Base-by-base conservation (phyloP, 495 filamentous ascomycete genomes). In the Penicillium waksmanii region DNA sequence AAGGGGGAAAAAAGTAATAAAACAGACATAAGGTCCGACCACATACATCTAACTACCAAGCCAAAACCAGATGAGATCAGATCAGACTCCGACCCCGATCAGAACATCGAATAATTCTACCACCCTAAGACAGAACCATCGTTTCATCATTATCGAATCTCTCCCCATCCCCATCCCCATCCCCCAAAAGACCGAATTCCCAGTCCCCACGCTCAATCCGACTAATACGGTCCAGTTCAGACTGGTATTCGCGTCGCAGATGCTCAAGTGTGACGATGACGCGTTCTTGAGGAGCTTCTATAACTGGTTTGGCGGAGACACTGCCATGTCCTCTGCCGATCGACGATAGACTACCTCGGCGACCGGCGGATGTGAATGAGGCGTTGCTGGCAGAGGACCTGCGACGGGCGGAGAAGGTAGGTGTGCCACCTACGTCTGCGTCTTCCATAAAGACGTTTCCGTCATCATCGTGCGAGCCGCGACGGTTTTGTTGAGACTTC, bases 171-270 rank as follows among this genome's bases (percentile, higher is more conserved):
- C 64, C 64, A 19, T 73, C 77, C 31, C 66, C 71, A 21, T 73
- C 77, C 31, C 66, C 71, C 21, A 76, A 66, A 55, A 76, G 69
- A 17, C 79, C 80, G 67, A 89, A 85, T 55, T 85, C 82, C 79
- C 81, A 89, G 61, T 84, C 76, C 9, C 86, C 87, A 23, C 77
- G 75, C 66, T 86, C 82, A 60, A 89, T 81, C 25, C 82, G 74
- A 53, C 79, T 85, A 38, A 84, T 85, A 49, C 90, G 82, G 72
- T 98, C 96, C 65, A 97, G 77, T 73, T 97, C 93, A 17, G 79
- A 82, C 71, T 95, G 89, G 75, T 95, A 98, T 68, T 89, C 88
- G 66, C 87, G 89, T 61, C 91, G 82, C 21, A 98, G 75, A 70
- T 96, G 93, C 7, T 86, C 87, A 17, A 98, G 77, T 15, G 90